Base-by-base conservation (phyloP, 129 eudicot genomes). In the Lonicera japonica region DNA sequence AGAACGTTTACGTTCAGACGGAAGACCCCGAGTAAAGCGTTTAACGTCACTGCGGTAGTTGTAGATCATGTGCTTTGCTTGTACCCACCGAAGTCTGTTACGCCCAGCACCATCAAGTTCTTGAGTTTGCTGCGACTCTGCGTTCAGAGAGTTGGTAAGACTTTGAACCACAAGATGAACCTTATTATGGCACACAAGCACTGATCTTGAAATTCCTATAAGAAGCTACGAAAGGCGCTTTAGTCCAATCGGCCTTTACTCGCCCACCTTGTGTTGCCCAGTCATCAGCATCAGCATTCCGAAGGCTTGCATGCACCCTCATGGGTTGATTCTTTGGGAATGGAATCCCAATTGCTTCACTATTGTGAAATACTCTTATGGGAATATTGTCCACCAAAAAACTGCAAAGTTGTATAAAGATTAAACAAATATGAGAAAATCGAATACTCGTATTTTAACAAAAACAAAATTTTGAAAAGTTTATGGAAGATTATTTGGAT, bases 21-120 rank as follows among this genome's bases (percentile, higher is more conserved):
- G 82, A 51, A 73, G 73, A 15, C 95, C 95, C 8, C 72, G 18
- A 1, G 86, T 84, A 39, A 82, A 82, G 66, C 95, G 74, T 65
- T 70, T 61, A 34, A 36, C 67, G 48, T 82, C 95, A 18, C 29
- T 64, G 38, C 95, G 82, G 59, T 82, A 86, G 62, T 82, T 68
- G 53, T 86, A 86, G 7, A 75, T 65, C 79, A 68, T 61, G 19
- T 77, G 74, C 21, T 86, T 70, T 65, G 70, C 71, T 60, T 82
- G 89, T 39, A 70, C 75, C 74, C 67, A 71, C 70, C 70, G 82
- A 62, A 75, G 66, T 52, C 63, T 73, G 47, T 63, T 53, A 21
- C 23, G 75, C 1, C 63, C 84, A 24, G 56, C 78, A 1, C 64
- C 66, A 65, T 80, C 74, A 14, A 77, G 52, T 54, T 79, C 82